Percentiles rank a stretch among this genome's conserved stretches.
These are phyloP conservation scores for Malus sylvestris DNA, from an alignment of 306 rosid species.

Conservation along the genomic window DNA sequence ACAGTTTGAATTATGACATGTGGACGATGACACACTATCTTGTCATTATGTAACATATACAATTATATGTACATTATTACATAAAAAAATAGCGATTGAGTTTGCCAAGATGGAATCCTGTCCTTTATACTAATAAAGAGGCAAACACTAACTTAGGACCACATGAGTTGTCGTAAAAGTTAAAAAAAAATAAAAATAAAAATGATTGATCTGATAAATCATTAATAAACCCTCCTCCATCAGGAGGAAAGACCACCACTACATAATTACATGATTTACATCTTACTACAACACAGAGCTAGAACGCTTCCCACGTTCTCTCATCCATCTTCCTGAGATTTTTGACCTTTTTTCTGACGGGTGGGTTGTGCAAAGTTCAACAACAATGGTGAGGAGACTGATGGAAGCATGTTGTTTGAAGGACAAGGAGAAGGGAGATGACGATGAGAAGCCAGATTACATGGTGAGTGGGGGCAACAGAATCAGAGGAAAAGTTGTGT, in stretches of 20 bases:
- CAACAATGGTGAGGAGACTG: slow-evolving; percentile 7
- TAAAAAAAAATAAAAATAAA: no score
- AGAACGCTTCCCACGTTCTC: neutral
- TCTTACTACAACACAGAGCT: no score
- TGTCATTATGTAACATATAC: neutral
- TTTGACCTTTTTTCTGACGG: neutral
- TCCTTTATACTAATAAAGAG: slow-evolving; percentile 5
- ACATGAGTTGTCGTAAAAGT: neutral
- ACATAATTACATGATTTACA: neutral
- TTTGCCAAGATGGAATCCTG: slow-evolving; percentile 8
- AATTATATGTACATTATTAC: neutral
- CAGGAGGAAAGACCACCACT: neutral
- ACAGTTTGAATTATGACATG: neutral
- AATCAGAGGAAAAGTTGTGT: slow-evolving; percentile 52
- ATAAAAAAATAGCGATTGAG: neutral
- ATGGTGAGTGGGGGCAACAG: slow-evolving; percentile 19
- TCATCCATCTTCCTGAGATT: neutral
- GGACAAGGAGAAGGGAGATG: neutral
- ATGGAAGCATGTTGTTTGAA: slow-evolving; percentile 25
- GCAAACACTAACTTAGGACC: neutral
- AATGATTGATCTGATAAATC: neutral
- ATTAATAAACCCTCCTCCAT: neutral
- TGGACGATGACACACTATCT: no score
- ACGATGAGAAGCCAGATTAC: slow-evolving; percentile 10
- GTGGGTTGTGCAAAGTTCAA: slow-evolving; percentile 5